A percentile compares a stretch with the other conserved stretches of the same genome.
These are phyloP conservation scores for Rhododendron vialii DNA, from an alignment of 148 eudicot genomes.

Conservation along the genomic window DNA sequence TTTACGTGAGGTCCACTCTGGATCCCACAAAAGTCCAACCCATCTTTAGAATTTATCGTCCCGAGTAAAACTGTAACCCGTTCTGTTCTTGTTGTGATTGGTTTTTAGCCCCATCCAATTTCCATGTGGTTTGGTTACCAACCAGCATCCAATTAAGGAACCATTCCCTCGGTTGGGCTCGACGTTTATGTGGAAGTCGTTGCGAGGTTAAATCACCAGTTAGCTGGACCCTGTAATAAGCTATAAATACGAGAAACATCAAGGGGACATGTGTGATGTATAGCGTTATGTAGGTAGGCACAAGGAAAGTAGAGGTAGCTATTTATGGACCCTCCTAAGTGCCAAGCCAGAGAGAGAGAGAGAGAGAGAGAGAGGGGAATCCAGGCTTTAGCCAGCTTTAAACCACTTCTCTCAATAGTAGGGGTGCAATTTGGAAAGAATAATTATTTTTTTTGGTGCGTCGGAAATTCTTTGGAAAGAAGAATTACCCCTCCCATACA, in stretches of 20 bases:
- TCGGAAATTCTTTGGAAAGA: background rate
- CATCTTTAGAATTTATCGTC: background rate
- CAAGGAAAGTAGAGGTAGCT: background rate
- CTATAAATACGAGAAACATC: slow-evolving; percentile 13
- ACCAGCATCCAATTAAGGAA: slow-evolving; percentile 10
- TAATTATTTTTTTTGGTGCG: too few species aligned
- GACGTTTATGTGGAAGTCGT: background rate
- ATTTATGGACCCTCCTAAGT: background rate
- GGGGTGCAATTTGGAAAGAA: background rate
- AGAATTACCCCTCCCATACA: too few species aligned
- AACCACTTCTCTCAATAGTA: too few species aligned
- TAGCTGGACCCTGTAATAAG: background rate
- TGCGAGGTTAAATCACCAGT: slow-evolving; percentile 5
- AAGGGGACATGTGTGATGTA: background rate
- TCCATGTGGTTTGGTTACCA: slow-evolving; percentile 14
- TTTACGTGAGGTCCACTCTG: rapidly evolving
- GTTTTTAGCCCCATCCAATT: background rate
- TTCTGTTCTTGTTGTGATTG: background rate
- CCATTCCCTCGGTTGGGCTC: background rate
- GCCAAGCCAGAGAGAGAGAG: background rate
- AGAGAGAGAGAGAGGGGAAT: background rate
- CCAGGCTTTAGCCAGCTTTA: background rate
- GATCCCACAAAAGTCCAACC: too few species aligned
- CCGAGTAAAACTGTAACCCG: background rate
- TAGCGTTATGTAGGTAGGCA: background rate